Base-by-base conservation (phyloP, 148 eudicot species). In the Fagopyrum homotropicum region DNA sequence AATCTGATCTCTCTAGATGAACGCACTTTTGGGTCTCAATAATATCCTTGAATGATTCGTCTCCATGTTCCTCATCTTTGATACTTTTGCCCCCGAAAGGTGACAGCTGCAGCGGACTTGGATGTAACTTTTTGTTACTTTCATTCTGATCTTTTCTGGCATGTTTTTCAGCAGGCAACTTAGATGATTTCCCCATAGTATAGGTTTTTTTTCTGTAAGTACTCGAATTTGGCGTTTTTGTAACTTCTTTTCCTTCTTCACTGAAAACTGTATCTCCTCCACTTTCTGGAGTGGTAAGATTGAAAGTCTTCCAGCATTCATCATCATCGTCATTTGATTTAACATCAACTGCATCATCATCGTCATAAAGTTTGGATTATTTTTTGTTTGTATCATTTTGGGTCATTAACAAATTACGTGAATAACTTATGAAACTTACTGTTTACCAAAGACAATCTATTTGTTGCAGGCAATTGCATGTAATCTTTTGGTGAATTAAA, bases 1-100 rank as follows among this genome's bases (percentile, higher is more conserved):
- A 83, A 35, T 74, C 80, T 73, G 81, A 72, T 75, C 50, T 85
- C 73, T 84, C 63, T 57, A 57, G 2, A 8, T 8, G 63, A 57
- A 7, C 8, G 8, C 22, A 57, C 11, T 19, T 57, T 57, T 19
- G 9, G 1, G 26, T 22, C 10, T 17, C 17, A 9, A 57, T 2
- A 19, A 48, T 74, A 43, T 68, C 75, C 60, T 54, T 68, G 47
- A 68, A 35, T 68, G 46, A 68, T 68, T 12, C 72, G 4, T 35
- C 72, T 68, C 16, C 47, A 44, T 12, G 46, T 6, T 35, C 72
- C 8, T 68, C 72, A 12, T 5, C 72, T 0, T 6, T 11, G 17
- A 44, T 68, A 44, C n/a, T 7, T 35, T 60, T n/a, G 15, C 29
- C 7, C 14, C 19, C 16, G 66, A 49, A 49, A 49, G 52, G 52